Base-by-base conservation (phyloP, 352 stramenopile genomes). In the Pythium guiyangense region DNA sequence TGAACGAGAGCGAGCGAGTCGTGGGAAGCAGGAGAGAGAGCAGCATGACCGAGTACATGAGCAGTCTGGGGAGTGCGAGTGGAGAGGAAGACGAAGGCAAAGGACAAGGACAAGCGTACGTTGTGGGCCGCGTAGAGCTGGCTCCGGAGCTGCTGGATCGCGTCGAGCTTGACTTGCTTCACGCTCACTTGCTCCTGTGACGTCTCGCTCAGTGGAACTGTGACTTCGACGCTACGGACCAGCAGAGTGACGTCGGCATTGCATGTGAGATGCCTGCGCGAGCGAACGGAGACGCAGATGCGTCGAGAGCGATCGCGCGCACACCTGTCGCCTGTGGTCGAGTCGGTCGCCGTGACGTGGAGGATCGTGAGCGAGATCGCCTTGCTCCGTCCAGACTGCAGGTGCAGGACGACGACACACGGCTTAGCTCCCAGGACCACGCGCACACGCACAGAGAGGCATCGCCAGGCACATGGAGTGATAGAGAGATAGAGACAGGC, bases 91-190 rank as follows among this genome's bases (percentile, higher is more conserved):
- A 2, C 1, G 4, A 40, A 6, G 22, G 43, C 5, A 47, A 6
- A 47, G 4, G n/a, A 27, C 6, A 27, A 5, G 18, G 6, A 45
- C 1, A 34, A n/a, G 17, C 54, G 42, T 53, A 73, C 66, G 50
- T 56, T 56, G 10, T 57, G 59, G 20, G 39, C 18, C n/a, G 37
- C 25, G 46, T 54, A 42, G 12, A 76, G 20, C 22, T 81, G 65
- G 26, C 57, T 66, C 57, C 70, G 62, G 20, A 90, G 67, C 37
- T 84, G 77, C 37, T 76, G 70, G 45, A 88, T 59, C 1, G 71
- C 79, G 42, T 86, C 71, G 22, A 77, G 35, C 53, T 90, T 90
- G n/a, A 90, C 71, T 40, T 83, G 77, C 25, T 69, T 65, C 4
- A 84, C 62, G 49, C 44, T 69, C 42, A 84, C 63, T 47, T 61